These are phyloP conservation scores for Paecilomyces variotii DNA, from an alignment of 2,329 filamentous ascomycete species.

Conservation along the genomic window DNA sequence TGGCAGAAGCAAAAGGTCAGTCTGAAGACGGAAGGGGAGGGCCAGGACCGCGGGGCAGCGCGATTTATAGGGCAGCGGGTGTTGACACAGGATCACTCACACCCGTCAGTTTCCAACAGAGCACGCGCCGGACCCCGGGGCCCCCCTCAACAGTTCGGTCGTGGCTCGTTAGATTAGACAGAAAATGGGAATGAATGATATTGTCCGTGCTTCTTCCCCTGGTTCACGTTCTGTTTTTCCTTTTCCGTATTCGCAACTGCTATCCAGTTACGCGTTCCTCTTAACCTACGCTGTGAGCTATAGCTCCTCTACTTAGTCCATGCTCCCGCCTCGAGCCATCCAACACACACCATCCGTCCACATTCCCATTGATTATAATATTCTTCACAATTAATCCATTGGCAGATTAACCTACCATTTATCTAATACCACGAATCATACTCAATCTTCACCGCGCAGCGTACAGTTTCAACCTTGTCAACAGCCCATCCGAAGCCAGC, in stretches of 20 bases:
- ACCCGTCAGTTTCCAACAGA: background rate
- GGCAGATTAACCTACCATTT: background rate
- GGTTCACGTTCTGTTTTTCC: background rate
- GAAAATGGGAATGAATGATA: background rate
- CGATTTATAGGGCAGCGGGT: slow-evolving; percentile 35
- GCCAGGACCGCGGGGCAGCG: slow-evolving; percentile 31
- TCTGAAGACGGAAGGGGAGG: slow-evolving; percentile 17
- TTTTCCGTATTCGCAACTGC: background rate
- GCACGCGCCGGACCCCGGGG: background rate
- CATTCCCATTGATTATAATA: background rate
- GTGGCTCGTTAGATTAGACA: background rate
- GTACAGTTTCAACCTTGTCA: background rate
- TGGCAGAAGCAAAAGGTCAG: slow-evolving; percentile 1
- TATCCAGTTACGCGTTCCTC: background rate
- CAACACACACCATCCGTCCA: background rate
- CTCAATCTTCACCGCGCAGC: background rate
- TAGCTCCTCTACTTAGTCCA: background rate
- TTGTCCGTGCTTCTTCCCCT: background rate
- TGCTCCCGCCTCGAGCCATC: background rate
- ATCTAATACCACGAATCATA: background rate
- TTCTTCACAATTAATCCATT: background rate
- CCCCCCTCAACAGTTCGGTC: background rate
- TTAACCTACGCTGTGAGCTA: background rate
- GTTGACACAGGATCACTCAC: slow-evolving; percentile 34
- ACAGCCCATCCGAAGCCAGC: background rate